Percentiles rank a stretch among this genome's conserved stretches.
These are phyloP conservation scores for Allantophomopsis cytisporea DNA, from an alignment of 2,329 filamentous ascomycete genomes.

Conservation along the genomic window DNA sequence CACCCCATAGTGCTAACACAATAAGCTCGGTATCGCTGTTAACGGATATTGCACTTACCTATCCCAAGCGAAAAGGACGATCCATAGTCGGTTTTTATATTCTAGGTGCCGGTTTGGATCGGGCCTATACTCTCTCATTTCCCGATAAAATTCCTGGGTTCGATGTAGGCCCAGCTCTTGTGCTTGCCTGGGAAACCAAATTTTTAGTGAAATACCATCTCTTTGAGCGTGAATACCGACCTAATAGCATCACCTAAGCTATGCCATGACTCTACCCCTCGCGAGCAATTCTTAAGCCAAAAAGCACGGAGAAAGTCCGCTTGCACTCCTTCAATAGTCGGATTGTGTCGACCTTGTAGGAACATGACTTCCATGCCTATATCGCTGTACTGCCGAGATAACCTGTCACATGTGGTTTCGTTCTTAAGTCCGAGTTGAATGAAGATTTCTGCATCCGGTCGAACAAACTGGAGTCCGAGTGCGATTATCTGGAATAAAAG, in stretches of 20 bases:
- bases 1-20: neutral
- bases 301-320: conserved; percentile 4
- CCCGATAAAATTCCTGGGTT: neutral
- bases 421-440: conserved; percentile 1
- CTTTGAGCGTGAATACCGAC: neutral
- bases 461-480: conserved; percentile 4
- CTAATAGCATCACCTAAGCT: conserved; percentile 3
- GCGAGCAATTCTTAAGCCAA: conserved; percentile 7
- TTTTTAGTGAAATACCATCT: too few relatives aligned
- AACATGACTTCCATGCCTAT: conserved; percentile 5
- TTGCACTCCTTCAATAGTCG: conserved; percentile 4
- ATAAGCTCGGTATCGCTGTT: too few relatives aligned
- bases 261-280: conserved; percentile 7
- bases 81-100: conserved; percentile 2
- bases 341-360: conserved; percentile 3
- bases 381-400: conserved; percentile 5
- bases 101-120: neutral
- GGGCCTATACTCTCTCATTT: neutral
- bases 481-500: conserved; percentile 7
- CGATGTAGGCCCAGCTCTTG: conserved; percentile 1
- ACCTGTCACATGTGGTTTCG: neutral
- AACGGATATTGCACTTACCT: neutral
- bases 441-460: neutral
- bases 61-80: conserved; percentile 1
- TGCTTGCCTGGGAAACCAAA: neutral